A percentile compares a stretch with the other conserved stretches of the same genome.
Evolutionary conservation across 768 basidiomycete genomes (phyloP).

Genomic region (Wakefieldia striispora): DNA sequence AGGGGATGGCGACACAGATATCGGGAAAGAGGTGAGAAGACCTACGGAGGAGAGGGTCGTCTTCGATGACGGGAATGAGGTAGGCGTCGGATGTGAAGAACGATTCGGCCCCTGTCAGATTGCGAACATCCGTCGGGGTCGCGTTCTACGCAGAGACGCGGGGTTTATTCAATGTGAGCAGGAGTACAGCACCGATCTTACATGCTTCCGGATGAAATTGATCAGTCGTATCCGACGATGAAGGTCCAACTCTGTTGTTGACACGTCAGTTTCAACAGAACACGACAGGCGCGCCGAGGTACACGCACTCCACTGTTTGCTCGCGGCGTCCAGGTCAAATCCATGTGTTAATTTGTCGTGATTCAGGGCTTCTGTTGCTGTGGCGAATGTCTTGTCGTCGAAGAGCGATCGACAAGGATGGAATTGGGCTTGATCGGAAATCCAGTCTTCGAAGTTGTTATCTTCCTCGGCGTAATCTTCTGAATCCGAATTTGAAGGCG

Average conservation of each 20-base stretch:
- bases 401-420: constrained; percentile 72
- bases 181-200: constrained; percentile 23
- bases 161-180: not conserved
- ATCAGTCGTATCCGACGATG: constrained; percentile 79
- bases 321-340: constrained; percentile 58
- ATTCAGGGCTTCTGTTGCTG: constrained; percentile 54
- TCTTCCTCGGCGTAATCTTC: constrained; percentile 41
- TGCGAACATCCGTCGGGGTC: constrained; percentile 41
- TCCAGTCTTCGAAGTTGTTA: constrained; percentile 78
- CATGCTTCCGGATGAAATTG: constrained; percentile 83
- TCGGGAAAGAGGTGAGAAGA: constrained; percentile 3
- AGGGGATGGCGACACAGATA: not conserved
- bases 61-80: constrained; percentile 76
- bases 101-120: constrained; percentile 53
- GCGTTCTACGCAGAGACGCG: constrained; percentile 45
- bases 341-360: constrained; percentile 61
- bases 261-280: constrained; percentile 2
- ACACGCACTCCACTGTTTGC: constrained; percentile 53
- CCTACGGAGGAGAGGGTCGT: constrained; percentile 89
- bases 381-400: constrained; percentile 59
- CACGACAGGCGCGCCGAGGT: not conserved
- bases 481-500: constrained; percentile 23
- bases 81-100: constrained; percentile 77
- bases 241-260: constrained; percentile 63
- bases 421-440: constrained; percentile 58